phyloP scores from a whole-genome alignment of 2,329 filamentous ascomycete genomes.

The Fusarium circinatum region DNA sequence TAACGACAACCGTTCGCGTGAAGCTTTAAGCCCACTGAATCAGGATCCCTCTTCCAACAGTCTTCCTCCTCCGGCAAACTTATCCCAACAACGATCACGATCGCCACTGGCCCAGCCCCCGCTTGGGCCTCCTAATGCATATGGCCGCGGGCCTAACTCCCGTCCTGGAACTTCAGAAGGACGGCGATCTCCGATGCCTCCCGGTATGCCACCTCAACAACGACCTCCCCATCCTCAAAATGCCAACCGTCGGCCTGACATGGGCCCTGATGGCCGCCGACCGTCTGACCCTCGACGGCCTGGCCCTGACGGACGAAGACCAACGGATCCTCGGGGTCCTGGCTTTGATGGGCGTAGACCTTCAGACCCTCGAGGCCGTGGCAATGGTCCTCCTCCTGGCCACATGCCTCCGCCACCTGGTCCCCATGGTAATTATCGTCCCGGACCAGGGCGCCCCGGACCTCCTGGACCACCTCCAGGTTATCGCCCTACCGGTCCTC shows the following conservation, averaged over 20 bases:
- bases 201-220: slow-evolving; percentile 41
- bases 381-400: slow-evolving; percentile 35
- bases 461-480: slow-evolving; percentile 44
- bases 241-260: slow-evolving; percentile 42
- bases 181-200: slow-evolving; percentile 46
- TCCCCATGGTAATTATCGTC: slow-evolving; percentile 35
- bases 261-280: slow-evolving; percentile 33
- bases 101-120: slow-evolving; percentile 56
- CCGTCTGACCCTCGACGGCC: slow-evolving; percentile 27
- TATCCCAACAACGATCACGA: slow-evolving; percentile 55
- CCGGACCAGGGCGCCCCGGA: slow-evolving; percentile 32
- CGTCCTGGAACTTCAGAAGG: slow-evolving; percentile 48
- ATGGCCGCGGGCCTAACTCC: slow-evolving; percentile 47
- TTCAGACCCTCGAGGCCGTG: slow-evolving; percentile 28
- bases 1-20: slow-evolving; percentile 64
- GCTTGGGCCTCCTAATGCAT: slow-evolving; percentile 47
- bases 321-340: slow-evolving; percentile 34
- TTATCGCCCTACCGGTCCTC: slow-evolving; percentile 42
- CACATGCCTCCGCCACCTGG: slow-evolving; percentile 35
- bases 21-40: slow-evolving; percentile 59
- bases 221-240: slow-evolving; percentile 46
- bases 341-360: slow-evolving; percentile 34
- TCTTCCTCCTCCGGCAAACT: slow-evolving; percentile 54
- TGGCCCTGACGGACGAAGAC: slow-evolving; percentile 35
- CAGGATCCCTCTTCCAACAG: slow-evolving; percentile 50